Percentiles rank a stretch among this genome's conserved stretches.
Conservation (phyloP, 2,329 filamentous ascomycete species). For the Alternaria sp. region DNA sequence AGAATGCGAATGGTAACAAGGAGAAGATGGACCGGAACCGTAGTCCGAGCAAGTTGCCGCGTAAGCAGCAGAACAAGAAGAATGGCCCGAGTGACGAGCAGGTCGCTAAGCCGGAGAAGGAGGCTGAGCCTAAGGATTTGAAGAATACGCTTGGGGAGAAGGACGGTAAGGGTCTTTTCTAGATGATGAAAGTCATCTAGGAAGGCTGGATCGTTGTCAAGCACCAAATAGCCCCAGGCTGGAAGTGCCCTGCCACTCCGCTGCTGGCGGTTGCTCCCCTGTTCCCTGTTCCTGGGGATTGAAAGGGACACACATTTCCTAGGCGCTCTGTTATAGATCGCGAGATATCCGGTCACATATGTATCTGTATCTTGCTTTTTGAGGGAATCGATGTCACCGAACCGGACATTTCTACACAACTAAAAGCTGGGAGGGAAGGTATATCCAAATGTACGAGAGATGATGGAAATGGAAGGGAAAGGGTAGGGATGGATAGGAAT, state of each 20-base stretch:
- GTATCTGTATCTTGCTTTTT: neutral
- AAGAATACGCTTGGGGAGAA: conserved; percentile 26
- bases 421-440: neutral
- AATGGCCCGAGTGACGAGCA: conserved; percentile 21
- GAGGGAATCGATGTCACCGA: neutral
- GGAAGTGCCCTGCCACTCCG: no score
- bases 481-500: neutral
- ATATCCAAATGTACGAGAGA: neutral
- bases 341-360: neutral
- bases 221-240: no score
- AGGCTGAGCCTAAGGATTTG: conserved; percentile 36
- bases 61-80: conserved; percentile 23
- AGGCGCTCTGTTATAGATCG: neutral
- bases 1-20: conserved; percentile 18
- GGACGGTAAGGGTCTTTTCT: conserved; percentile 30
- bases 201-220: no score
- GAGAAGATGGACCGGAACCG: conserved; percentile 7
- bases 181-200: neutral
- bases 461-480: neutral
- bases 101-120: conserved; percentile 21
- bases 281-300: no score
- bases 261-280: no score
- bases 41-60: conserved; percentile 4
- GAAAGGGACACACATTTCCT: neutral
- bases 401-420: neutral